A percentile compares a stretch with the other conserved stretches of the same genome.
Conservation (phyloP, 345 rosid genomes). For the Mallotus nudiflorus region DNA sequence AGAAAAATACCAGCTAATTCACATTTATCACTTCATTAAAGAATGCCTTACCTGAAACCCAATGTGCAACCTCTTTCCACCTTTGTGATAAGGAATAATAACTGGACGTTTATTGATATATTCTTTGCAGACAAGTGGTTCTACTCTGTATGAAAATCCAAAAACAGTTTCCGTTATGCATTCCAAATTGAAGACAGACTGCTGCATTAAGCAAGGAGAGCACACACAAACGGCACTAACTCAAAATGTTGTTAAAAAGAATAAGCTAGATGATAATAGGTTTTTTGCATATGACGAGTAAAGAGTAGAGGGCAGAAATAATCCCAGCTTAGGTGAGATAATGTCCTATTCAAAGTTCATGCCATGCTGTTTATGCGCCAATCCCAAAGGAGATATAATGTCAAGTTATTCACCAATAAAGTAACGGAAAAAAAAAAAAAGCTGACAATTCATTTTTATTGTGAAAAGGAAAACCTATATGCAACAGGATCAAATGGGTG, state of each 20-base stretch:
- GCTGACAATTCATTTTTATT: too few relatives aligned
- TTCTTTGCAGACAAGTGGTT: constrained; percentile 94
- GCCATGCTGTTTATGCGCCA: neutral
- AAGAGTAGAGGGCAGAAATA: neutral
- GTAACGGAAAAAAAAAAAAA: too few relatives aligned
- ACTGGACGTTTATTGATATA: constrained; percentile 67
- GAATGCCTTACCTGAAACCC: constrained; percentile 67
- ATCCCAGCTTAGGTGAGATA: constrained; percentile 1
- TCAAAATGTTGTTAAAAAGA: too few relatives aligned
- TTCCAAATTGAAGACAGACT: neutral
- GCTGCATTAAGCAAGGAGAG: constrained; percentile 3
- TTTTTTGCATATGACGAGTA: neutral
- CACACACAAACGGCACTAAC: neutral
- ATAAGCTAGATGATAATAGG: neutral
- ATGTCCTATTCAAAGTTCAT: constrained; percentile 9
- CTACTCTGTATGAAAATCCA: constrained; percentile 54
- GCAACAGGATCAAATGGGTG: constrained; percentile 99
- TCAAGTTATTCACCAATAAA: too few relatives aligned
- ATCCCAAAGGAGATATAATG: too few relatives aligned
- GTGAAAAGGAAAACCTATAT: constrained; percentile 68
- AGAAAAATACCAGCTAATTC: neutral
- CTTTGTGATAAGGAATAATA: constrained; percentile 90
- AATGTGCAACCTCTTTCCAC: constrained; percentile 95
- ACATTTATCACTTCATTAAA: neutral
- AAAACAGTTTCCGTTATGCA: constrained; percentile 6